These are phyloP conservation scores for Kwoniella mangroviensis DNA, from an alignment of 768 basidiomycete species.

Conservation along the genomic window DNA sequence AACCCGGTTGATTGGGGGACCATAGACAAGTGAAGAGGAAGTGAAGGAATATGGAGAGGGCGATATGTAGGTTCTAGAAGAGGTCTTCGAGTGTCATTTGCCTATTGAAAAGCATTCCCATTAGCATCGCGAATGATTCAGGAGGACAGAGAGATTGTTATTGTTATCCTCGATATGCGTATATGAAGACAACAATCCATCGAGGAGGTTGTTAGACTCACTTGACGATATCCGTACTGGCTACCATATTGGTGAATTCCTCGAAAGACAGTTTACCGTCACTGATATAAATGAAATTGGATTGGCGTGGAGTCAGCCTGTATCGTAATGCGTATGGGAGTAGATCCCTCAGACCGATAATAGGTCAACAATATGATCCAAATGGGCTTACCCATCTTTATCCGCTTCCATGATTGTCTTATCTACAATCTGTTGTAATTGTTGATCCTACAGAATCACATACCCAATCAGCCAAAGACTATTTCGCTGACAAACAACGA, in stretches of 20 bases:
- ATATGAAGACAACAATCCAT: no score
- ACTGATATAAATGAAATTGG: conserved; percentile 31
- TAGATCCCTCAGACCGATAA: no score
- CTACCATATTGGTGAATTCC: conserved; percentile 95
- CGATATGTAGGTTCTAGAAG: conserved; percentile 31
- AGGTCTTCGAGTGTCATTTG: conserved; percentile 56
- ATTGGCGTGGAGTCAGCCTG: background rate
- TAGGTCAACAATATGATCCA: no score
- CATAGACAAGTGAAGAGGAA: background rate
- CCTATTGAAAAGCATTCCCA: conserved; percentile 14
- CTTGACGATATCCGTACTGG: conserved; percentile 98
- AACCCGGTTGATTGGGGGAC: no score
- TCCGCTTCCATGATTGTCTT: conserved; percentile 99
- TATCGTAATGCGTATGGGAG: no score
- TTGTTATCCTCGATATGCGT: no score
- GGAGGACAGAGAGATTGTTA: no score
- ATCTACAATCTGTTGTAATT: conserved; percentile 98
- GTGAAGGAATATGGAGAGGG: background rate
- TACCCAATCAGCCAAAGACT: background rate
- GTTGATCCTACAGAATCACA: conserved; percentile 73
- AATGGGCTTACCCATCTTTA: conserved; percentile 70
- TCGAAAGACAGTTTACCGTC: conserved; percentile 98
- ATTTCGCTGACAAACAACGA: no score
- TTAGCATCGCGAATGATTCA: background rate
- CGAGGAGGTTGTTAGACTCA: conserved; percentile 28